A percentile compares a stretch with the other conserved stretches of the same genome.
These are phyloP conservation scores for Arthroderma sp. DNA, from an alignment of 2,329 filamentous ascomycete genomes.

Conservation along the genomic window DNA sequence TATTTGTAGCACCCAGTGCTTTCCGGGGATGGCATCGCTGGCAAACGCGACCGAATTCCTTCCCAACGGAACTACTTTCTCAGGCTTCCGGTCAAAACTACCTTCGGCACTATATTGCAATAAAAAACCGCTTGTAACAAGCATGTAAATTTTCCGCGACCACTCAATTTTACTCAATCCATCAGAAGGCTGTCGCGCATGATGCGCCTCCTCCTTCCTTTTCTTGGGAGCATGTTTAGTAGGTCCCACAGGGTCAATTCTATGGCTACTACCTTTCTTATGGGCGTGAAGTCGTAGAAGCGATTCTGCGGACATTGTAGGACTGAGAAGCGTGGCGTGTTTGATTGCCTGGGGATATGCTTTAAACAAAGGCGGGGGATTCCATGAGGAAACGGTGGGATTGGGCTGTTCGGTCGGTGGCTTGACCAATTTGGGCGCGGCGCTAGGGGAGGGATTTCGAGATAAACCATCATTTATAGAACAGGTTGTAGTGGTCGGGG, in stretches of 20 bases:
- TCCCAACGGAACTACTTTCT: slow-evolving; percentile 34
- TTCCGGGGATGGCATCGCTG: slow-evolving; percentile 37
- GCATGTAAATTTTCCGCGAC: slow-evolving; percentile 33
- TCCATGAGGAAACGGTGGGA: slow-evolving; percentile 37
- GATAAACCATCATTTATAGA: slow-evolving; percentile 13
- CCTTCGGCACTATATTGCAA: slow-evolving; percentile 35
- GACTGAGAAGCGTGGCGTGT: slow-evolving; percentile 56
- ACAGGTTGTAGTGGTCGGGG: background rate
- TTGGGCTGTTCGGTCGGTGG: slow-evolving; percentile 15
- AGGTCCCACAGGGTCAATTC: slow-evolving; percentile 10
- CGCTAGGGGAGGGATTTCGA: slow-evolving; percentile 11
- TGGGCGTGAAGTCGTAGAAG: slow-evolving; percentile 45
- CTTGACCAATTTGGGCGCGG: slow-evolving; percentile 13
- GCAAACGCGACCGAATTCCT: slow-evolving; percentile 36
- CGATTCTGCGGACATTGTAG: slow-evolving; percentile 53
- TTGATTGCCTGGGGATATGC: slow-evolving; percentile 75
- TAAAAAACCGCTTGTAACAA: slow-evolving; percentile 32
- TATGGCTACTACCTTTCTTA: slow-evolving; percentile 5
- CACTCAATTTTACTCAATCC: slow-evolving; percentile 29
- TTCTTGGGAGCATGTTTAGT: slow-evolving; percentile 15
- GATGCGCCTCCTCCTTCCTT: slow-evolving; percentile 21
- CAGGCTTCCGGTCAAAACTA: slow-evolving; percentile 32
- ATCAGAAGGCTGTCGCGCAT: slow-evolving; percentile 24
- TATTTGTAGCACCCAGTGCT: slow-evolving; percentile 36
- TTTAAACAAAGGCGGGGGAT: slow-evolving; percentile 67